Base-by-base conservation (phyloP, 2,329 filamentous ascomycete genomes). In the Coniella vitis region DNA sequence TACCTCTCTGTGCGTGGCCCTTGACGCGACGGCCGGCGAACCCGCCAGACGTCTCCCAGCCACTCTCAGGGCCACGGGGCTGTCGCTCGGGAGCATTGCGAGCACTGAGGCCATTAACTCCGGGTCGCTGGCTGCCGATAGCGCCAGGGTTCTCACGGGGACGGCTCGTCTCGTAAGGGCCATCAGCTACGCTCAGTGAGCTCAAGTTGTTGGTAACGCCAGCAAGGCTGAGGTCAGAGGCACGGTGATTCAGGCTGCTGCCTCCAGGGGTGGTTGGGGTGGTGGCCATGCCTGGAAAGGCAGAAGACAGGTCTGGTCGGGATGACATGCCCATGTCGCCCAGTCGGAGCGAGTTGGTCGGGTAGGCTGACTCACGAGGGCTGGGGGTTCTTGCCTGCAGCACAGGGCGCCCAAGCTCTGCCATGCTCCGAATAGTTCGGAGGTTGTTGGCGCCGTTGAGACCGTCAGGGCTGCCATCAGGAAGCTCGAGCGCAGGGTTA, bases 401-500 rank as follows among this genome's bases (percentile, higher is more conserved):
- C 12, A 42, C 49, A 16, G 51, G 48, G 12, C 51, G 38, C 7
- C 51, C 51, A 55, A 98, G 72, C 63, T 98, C 93, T 32, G 91
- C 93, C 64, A 96, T 96, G 44, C 91, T 97, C 73, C 97, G 97
- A 54, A 91, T 93, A 22, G 88, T 88, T 38, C 93, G 85, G 32
- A 98, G 79, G 61, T 91, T 91, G 63, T 88, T 85, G 41, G 86
- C 80, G 29, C 83, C 83, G 22, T 71, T 72, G 52, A 65, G 68
- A 16, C 69, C 71, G 40, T 83, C 81, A 16, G 79, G 87, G 61
- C 88, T 90, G 56, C 88, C 88, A n/a, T 51, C 52, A 25, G 90
- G 83, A 50, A 93, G 82, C 62, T 90, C 87, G 34, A 97, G 74
- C n/a, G 90, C 90, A 25, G 87, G 87, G 22, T 61, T 58, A 9